A percentile compares a stretch with the other conserved stretches of the same genome.
Conservation (phyloP, 2,329 filamentous ascomycete genomes). For the Monilinia vaccinii-corymbosi region DNA sequence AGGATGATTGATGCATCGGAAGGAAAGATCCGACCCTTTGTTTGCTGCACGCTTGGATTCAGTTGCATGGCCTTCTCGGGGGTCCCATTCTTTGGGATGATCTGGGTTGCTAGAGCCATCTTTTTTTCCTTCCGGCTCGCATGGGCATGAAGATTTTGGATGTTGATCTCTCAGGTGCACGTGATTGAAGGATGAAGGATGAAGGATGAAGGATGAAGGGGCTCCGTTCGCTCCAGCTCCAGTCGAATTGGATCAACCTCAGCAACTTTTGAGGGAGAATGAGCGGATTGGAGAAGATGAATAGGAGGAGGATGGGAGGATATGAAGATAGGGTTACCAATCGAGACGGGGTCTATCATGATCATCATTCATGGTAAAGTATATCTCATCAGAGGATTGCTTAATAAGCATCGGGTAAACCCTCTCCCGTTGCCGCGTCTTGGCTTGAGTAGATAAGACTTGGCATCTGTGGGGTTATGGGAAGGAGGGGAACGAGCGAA, state of each 20-base stretch:
- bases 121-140: constrained; percentile 1
- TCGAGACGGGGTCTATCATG: too few relatives aligned
- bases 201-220: too few relatives aligned
- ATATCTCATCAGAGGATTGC: too few relatives aligned
- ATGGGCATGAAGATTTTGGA: not conserved
- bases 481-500: not conserved
- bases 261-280: too few relatives aligned
- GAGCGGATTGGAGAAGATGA: too few relatives aligned
- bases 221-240: too few relatives aligned
- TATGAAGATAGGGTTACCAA: too few relatives aligned
- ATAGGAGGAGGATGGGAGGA: too few relatives aligned
- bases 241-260: too few relatives aligned
- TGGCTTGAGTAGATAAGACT: too few relatives aligned
- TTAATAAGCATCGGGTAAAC: not conserved
- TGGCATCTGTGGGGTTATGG: constrained; percentile 10
- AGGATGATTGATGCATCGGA: constrained; percentile 61
- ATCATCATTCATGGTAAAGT: too few relatives aligned
- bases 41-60: constrained; percentile 16
- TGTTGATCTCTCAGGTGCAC: not conserved
- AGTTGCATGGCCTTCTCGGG: constrained; percentile 16
- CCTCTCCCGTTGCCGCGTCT: not conserved
- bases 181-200: not conserved
- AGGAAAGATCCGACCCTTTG: constrained; percentile 22
- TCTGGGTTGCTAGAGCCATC: constrained; percentile 25
- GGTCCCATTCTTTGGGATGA: constrained; percentile 13